Conservation (phyloP, 2,329 filamentous ascomycete species). For the Colletotrichum sidae region DNA sequence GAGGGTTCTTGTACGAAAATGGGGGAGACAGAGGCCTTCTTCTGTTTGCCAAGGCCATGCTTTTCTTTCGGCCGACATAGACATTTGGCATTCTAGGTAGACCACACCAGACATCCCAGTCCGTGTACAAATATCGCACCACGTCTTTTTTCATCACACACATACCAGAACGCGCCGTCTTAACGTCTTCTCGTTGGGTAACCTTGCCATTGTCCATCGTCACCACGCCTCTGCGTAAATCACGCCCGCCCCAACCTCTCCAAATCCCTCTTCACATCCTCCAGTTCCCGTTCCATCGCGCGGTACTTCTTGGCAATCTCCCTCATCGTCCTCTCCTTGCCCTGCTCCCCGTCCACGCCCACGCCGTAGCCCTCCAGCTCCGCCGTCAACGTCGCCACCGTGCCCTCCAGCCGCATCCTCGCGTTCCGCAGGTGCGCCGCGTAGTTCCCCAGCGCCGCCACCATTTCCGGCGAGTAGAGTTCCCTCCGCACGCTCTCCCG, state of each 20-base stretch:
- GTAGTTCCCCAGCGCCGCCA: conserved; percentile 59
- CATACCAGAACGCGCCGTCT: too few relatives aligned
- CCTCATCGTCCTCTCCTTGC: conserved; percentile 62
- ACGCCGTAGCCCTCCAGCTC: conserved; percentile 65
- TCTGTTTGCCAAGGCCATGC: conserved; percentile 8
- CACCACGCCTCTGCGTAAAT: not conserved
- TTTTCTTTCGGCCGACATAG: conserved; percentile 23
- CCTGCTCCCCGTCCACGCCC: conserved; percentile 46
- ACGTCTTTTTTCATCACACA: conserved; percentile 19
- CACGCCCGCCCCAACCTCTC: conserved; percentile 45
- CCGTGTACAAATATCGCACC: conserved; percentile 36
- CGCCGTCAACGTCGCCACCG: conserved; percentile 52
- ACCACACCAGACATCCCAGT: conserved; percentile 22
- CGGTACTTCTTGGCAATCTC: conserved; percentile 65
- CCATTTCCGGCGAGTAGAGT: conserved; percentile 59
- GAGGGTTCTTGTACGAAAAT: conserved; percentile 27
- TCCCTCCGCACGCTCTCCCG: conserved; percentile 50
- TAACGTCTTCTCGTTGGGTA: too few relatives aligned
- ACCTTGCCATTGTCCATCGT: too few relatives aligned
- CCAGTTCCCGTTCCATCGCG: conserved; percentile 62
- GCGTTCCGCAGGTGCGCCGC: conserved; percentile 61
- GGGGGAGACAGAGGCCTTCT: conserved; percentile 21
- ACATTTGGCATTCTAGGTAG: conserved; percentile 28
- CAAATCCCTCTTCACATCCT: conserved; percentile 62
- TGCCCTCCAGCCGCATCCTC: conserved; percentile 57